Evolutionary conservation across 371 early-diverging fungal species (phyloP), one percentile per base, ranked within the genome.

Genomic region (Mortierella sp.): DNA sequence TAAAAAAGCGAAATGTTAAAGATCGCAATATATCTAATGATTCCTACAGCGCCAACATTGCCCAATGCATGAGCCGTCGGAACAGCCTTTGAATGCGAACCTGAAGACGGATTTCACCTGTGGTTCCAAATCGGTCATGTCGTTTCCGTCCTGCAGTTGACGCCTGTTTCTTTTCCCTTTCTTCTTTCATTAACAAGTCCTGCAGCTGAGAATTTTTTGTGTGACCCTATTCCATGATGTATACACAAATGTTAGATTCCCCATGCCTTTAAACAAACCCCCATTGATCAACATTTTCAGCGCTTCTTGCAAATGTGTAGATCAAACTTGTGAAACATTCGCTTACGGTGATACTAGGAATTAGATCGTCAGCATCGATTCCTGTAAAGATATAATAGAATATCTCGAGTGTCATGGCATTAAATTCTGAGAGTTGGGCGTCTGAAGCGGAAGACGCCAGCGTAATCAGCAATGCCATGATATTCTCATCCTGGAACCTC

Each of bases 401-500:
- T 0, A 90, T 89, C 66, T 94, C 94, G 61, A 92, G 72, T 1
- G 92, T 84, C 16, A 91, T 79, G 5, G 89, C 73, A 68, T 93
- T 94, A 88, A 90, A 93, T 51, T 91, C 92, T 20, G 86, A 55
- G 20, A 84, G 87, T 65, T 91, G 90, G 0, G 84, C 62, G 43
- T 89, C 87, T 16, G 61, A 79, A 8, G 89, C 73, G 2, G 88
- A 89, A 2, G 92, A 91, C 4, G 92, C 90, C 24, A 93, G 85
- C 0, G 91, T 87, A 55, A 92, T 59, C 16, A 93, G 57, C 2
- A 94, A 78, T 12, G 89, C 89, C 54, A 91, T 67, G 18, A 92
- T 83, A 43, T 88, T 84, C 6, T 89, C 80, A 65, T 91, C 81
- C 39, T 87, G 77, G 40, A 90, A 83, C 20, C 88, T 79, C 10